Evolutionary conservation across 2,329 filamentous ascomycete species (phyloP), one percentile per base, ranked within the genome.

Genomic region (Botrytis elliptica): DNA sequence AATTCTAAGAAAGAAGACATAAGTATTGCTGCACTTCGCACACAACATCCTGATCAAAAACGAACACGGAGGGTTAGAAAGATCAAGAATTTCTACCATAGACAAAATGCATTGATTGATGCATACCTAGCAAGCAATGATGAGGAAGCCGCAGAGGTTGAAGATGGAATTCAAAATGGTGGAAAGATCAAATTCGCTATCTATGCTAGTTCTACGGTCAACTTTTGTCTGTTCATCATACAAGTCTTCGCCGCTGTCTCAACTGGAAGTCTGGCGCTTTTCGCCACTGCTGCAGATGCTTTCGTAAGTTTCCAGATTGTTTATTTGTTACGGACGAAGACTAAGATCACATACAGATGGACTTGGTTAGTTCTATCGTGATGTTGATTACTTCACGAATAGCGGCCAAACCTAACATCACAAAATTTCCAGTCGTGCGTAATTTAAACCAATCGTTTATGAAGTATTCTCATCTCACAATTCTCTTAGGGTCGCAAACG

Each of bases 231-330:
- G 9, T 90, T 95, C 0, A 86, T 87, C 6, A 86, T 99, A 29
- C 96, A 99, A 83, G 85, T 98, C 55, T 99, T 97, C 81, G 96
- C 92, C 62, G 96, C 96, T 75, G 88, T 93, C 64, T 89, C 92
- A 0, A 97, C 95, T 0, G 90, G 92, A 65, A 98, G 94, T n/a
- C 88, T 98, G 52, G 97, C 95, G 8, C 90, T 99, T 65, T 98
- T 98, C 85, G 98, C 96, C 25, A 99, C 95, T 76, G 97, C 97
- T 93, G 95, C 95, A 25, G 96, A 99, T 83, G 91, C 95, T 70
- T 87, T 98, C 77, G 70, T 72, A 60, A 68, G 70, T 46, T 55
- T 42, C 9, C 2, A n/a, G 18, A 16, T 33, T 38, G 25, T 7
- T 25, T 25, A 1, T 25, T 14, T 9, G 2, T 10, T 3, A 33